Conservation (phyloP, 805 yeast species). For the Grigorovia transvaalensis region DNA sequence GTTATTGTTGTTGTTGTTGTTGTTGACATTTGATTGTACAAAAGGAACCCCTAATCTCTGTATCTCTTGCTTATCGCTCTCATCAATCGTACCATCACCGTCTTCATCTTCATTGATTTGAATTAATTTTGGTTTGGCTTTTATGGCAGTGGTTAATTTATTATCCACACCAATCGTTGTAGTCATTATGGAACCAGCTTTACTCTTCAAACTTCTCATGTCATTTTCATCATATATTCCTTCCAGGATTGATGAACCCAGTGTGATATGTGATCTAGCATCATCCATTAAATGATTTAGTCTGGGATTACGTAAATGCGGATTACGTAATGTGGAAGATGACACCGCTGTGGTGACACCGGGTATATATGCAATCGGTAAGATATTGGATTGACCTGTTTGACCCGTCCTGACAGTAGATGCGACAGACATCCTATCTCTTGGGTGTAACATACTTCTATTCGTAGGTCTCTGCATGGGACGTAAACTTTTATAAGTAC, state of each 20-base stretch:
- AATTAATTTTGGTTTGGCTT: conserved; percentile 63
- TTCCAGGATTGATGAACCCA: conserved; percentile 32
- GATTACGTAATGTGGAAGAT: neutral
- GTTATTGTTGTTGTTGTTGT: neutral
- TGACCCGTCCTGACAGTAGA: conserved; percentile 40
- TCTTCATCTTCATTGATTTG: conserved; percentile 18
- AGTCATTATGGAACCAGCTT: neutral
- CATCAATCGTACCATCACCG: neutral
- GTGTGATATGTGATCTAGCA: conserved; percentile 29
- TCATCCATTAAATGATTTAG: conserved; percentile 13
- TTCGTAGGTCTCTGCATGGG: neutral
- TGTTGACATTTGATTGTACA: too few species aligned
- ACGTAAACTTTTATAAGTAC: neutral
- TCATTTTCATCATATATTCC: conserved; percentile 21
- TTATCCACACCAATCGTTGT: neutral
- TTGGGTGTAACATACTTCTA: conserved; percentile 1
- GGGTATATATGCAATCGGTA: conserved; percentile 89
- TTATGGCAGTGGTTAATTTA: conserved; percentile 55
- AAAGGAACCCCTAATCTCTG: too few species aligned
- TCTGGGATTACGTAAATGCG: neutral
- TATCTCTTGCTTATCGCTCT: too few species aligned
- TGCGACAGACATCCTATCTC: conserved; percentile 33
- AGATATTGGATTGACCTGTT: conserved; percentile 75
- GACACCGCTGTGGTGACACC: neutral
- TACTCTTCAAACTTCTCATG: neutral